phyloP scores from a whole-genome alignment of 1,284 basidiomycete species.

The Naganishia liquefaciens region DNA sequence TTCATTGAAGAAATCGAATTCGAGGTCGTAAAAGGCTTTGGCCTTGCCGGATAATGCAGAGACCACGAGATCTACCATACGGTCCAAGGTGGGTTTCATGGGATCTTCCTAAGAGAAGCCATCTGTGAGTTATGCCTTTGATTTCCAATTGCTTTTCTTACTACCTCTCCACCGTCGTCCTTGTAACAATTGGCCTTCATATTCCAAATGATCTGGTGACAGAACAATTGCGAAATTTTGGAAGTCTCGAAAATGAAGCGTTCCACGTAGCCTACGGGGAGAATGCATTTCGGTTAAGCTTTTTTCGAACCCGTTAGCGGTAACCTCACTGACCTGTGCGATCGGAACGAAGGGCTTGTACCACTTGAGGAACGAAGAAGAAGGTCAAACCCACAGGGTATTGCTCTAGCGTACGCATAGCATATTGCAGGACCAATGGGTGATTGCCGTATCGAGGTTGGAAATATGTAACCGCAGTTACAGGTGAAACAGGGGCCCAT shows the following conservation, averaged over 20 bases:
- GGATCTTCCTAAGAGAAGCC: slow-evolving; percentile 70
- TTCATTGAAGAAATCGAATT: slow-evolving; percentile 94
- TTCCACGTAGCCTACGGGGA: slow-evolving; percentile 76
- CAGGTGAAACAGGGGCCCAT: slow-evolving; percentile 86
- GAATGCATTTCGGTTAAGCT: not conserved
- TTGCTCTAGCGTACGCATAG: slow-evolving; percentile 90
- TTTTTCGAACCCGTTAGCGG: not conserved
- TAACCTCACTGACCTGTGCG: slow-evolving; percentile 65
- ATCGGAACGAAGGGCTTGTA: slow-evolving; percentile 89
- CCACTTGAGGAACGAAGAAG: slow-evolving; percentile 99
- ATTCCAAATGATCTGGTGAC: slow-evolving; percentile 99
- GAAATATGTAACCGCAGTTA: slow-evolving; percentile 83
- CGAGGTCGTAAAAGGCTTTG: slow-evolving; percentile 85
- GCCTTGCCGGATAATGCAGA: slow-evolving; percentile 86
- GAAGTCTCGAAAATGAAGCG: slow-evolving; percentile 97
- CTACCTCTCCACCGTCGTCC: slow-evolving; percentile 81
- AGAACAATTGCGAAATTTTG: slow-evolving; percentile 96
- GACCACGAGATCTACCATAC: slow-evolving; percentile 80
- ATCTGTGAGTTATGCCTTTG: not conserved
- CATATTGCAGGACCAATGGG: slow-evolving; percentile 89
- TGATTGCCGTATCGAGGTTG: slow-evolving; percentile 80
- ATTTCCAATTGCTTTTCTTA: slow-evolving; percentile 49
- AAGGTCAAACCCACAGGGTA: slow-evolving; percentile 94
- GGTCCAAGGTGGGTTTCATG: slow-evolving; percentile 91
- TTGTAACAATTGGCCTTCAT: slow-evolving; percentile 99